A percentile compares a stretch with the other conserved stretches of the same genome.
These are phyloP conservation scores for Entrophospora sp. DNA, from an alignment of 192 early-diverging fungal genomes.

Conservation along the genomic window DNA sequence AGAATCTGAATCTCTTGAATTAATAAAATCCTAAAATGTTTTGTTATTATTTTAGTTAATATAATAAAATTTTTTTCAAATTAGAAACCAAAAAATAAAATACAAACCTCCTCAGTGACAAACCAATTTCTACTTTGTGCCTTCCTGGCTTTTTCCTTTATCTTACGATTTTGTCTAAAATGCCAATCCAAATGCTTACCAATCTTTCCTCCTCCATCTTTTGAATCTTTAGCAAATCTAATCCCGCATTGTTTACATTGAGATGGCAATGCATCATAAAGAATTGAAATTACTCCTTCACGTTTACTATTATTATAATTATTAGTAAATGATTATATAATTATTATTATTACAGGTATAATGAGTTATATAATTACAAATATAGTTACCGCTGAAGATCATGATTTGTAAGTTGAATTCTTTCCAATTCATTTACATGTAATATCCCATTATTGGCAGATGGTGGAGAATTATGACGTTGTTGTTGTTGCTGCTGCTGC, in stretches of 20 bases:
- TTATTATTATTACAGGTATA: neutral
- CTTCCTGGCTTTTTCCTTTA: constrained; percentile 74
- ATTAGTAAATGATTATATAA: neutral
- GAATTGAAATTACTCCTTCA: constrained; percentile 48
- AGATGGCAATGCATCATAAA: constrained; percentile 67
- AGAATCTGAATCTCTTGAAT: constrained; percentile 31
- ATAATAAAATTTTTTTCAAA: neutral
- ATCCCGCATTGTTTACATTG: constrained; percentile 93
- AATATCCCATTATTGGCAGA: too few species aligned
- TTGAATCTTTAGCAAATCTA: constrained; percentile 60
- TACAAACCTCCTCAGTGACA: constrained; percentile 51
- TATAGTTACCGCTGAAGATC: constrained; percentile 37
- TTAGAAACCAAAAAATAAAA: constrained; percentile 10
- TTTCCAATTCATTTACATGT: constrained; percentile 20
- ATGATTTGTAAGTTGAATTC: constrained; percentile 40
- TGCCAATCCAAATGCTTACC: constrained; percentile 90
- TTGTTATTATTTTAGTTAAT: neutral
- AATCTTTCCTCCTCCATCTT: constrained; percentile 64
- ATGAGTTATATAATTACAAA: neutral
- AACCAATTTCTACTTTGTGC: constrained; percentile 87
- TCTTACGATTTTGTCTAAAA: constrained; percentile 85
- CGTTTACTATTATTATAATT: constrained; percentile 30
- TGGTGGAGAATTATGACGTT: too few species aligned
- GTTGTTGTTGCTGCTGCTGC: neutral
- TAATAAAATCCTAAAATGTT: constrained; percentile 31